Evolutionary conservation across 2,329 filamentous ascomycete species (phyloP), one percentile per base, ranked within the genome.

Genomic region (Pseudonectria buxi): DNA sequence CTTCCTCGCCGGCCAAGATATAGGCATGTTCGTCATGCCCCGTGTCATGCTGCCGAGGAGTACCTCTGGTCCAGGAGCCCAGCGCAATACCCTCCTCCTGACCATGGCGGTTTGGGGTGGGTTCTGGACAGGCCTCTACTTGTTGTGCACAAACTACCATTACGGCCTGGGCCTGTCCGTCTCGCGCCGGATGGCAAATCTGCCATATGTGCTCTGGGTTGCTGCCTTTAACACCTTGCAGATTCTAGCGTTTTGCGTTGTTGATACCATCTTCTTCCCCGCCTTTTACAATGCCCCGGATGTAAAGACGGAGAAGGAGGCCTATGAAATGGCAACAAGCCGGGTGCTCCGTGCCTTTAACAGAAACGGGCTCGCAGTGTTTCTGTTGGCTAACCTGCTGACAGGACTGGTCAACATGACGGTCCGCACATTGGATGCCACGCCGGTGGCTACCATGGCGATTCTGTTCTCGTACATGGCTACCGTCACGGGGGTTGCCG

Each of bases 201-300:
- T 95, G 43, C 88, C 92, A 0, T 98, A 98, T 57, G 75, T 96
- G 28, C 69, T 95, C 29, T 96, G 90, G 88, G 83, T 94, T 7
- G 74, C 81, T n/a, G 82, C 86, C 3, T 95, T 92, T 69, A 98
- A 96, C 65, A 81, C 77, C 42, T 70, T 74, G n/a, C 87, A 95
- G 57, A 68, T 98, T 9, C 67, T 86, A 7, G 71, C 82, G 2
- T 95, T 90, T 59, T 88, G 81, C 52, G 57, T 81, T 11, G 72
- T 92, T 15, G 90, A 98, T 58, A 80, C 75, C 3, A 16, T 85
- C 3, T 80, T 89, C 59, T 94, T 95, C 59, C 85, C 86, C 1
- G 67, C 71, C 2, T 73, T 83, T 6, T 77, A 87, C 59, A 77
- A 72, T 43, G 73, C 76, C 2, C 61, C 62, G 1, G 68, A 72